phyloP scores from a whole-genome alignment of 768 basidiomycete species.

The Leucocoprinus leucothites region DNA sequence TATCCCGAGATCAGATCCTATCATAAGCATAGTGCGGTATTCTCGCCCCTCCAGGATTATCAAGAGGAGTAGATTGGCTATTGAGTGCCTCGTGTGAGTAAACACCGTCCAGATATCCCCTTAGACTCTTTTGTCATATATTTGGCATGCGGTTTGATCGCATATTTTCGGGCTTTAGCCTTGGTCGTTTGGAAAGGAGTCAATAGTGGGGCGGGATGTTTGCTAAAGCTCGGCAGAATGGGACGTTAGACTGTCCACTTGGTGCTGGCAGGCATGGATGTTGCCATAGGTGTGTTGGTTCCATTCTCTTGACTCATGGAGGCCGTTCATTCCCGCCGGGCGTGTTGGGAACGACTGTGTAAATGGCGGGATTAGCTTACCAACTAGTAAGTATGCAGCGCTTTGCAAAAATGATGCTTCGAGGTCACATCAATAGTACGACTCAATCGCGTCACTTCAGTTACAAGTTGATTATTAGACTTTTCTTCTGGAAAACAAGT shows the following conservation, averaged over 20 bases:
- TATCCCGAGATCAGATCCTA: not conserved
- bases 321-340: too few species aligned
- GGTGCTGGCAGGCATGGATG: not conserved
- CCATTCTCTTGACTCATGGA: too few species aligned
- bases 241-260: not conserved
- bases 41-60: not conserved
- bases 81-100: not conserved
- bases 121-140: not conserved
- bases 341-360: too few species aligned
- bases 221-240: not conserved
- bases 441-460: too few species aligned
- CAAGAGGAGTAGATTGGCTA: not conserved
- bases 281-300: not conserved
- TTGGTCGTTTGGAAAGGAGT: not conserved
- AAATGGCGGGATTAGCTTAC: too few species aligned
- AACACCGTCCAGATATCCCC: not conserved
- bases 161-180: not conserved
- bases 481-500: too few species aligned
- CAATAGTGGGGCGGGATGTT: not conserved
- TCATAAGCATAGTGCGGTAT: not conserved
- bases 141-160: conserved; percentile 9
- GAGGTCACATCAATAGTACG: too few species aligned
- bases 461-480: too few species aligned
- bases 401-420: too few species aligned
- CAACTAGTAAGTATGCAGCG: too few species aligned